Conservation (phyloP, 345 rosid genomes). For the Anastatica hierochuntica region DNA sequence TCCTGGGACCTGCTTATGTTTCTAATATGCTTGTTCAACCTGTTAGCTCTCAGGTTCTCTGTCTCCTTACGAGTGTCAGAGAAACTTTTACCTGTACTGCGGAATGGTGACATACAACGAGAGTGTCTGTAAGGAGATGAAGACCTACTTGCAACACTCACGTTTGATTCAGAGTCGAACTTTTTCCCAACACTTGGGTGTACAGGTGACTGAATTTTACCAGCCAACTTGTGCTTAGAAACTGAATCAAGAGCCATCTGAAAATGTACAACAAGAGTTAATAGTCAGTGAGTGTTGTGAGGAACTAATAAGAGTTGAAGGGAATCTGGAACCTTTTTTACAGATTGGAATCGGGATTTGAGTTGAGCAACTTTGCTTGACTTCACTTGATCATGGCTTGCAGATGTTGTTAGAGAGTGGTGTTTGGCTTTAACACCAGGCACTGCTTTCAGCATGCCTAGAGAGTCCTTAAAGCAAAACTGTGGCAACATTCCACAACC, state of each 20-base stretch:
- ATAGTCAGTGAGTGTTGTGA: neutral
- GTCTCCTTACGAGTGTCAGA: slow-evolving; percentile 50
- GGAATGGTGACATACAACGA: slow-evolving; percentile 42
- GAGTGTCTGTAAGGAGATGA: slow-evolving; percentile 53
- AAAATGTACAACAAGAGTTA: slow-evolving; percentile 13
- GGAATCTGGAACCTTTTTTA: slow-evolving; percentile 43
- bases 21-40: slow-evolving; percentile 31
- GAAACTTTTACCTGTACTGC: slow-evolving; percentile 42
- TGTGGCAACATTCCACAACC: slow-evolving; percentile 73
- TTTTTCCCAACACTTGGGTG: slow-evolving; percentile 15
- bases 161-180: slow-evolving; percentile 34
- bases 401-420: slow-evolving; percentile 27
- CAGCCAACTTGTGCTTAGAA: slow-evolving; percentile 28
- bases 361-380: slow-evolving; percentile 31
- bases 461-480: slow-evolving; percentile 52
- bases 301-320: slow-evolving; percentile 2
- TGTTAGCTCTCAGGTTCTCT: slow-evolving; percentile 35
- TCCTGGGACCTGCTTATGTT: slow-evolving; percentile 45
- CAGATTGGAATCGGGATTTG: slow-evolving; percentile 36
- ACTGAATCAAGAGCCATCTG: slow-evolving; percentile 40
- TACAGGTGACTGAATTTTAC: slow-evolving; percentile 34
- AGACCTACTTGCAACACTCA: slow-evolving; percentile 28
- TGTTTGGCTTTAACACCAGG: slow-evolving; percentile 45
- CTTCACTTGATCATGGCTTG: slow-evolving; percentile 27
- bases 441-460: slow-evolving; percentile 47